Evolutionary conservation across 306 rosid species (phyloP), one percentile per base, ranked within the genome.

Genomic region (Trifolium repens): DNA sequence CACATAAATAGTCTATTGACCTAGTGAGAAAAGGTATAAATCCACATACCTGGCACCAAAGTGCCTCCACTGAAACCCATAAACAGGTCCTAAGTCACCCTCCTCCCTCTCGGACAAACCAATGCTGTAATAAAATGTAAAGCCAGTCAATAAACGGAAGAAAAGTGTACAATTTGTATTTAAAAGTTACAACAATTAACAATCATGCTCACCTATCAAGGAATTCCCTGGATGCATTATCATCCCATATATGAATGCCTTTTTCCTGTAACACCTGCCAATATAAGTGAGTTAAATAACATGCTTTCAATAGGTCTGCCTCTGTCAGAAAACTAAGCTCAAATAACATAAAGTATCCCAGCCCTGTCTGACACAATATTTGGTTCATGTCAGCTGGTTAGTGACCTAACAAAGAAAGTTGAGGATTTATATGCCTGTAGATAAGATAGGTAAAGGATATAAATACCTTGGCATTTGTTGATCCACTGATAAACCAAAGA

Each of bases 51-150:
- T 90, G 19, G 97, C 97, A 74, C 99, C 99, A 71, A 90, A 94
- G 80, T 92, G 96, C 72, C 99, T 91, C 99, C 99, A 92, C 75
- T 94, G 96, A 72, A 94, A 94, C 40, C 99, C 99, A 81, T 94
- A 94, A 47, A 94, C 89, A 16, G 99, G 97, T 70, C 99, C 99
- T 82, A 94, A 85, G 89, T 94, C 99, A 10, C 98, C 98, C 77
- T 94, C 99, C 82, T 90, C 93, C 84, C 93, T 87, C 59, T 87
- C 96, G 64, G 79, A 83, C 90, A 94, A 89, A 75, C 98, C 97
- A 78, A 94, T 75, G 52, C 99, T 94, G 88, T 15, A 74, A 66
- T 58, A 70, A 63, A 71, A 74, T 46, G 68, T 3, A 76, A 59
- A 69, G 40, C 78, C 67, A 71, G 66, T 70, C 57, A 72, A 55